Evolutionary conservation across 495 filamentous ascomycete genomes (phyloP).

Genomic region (Daldinia caldariorum): DNA sequence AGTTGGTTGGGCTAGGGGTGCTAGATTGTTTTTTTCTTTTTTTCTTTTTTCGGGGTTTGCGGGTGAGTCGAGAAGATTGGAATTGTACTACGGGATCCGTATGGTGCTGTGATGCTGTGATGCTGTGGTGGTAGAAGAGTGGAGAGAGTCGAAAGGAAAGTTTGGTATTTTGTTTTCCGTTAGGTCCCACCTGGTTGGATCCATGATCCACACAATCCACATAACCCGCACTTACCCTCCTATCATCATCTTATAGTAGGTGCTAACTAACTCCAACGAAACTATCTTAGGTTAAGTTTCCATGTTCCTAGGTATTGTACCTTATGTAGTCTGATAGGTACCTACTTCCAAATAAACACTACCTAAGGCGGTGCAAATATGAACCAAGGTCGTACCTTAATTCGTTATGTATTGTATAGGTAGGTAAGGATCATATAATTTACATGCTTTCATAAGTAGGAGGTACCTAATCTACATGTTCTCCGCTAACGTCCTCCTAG

Average conservation of each 20-base stretch:
- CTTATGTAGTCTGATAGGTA: too few relatives aligned
- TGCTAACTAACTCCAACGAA: neutral
- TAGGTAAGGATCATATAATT: too few relatives aligned
- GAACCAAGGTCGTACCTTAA: neutral
- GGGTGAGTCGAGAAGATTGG: conserved; percentile 29
- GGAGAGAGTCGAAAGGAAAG: conserved; percentile 25
- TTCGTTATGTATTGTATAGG: neutral
- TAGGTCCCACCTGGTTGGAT: conserved; percentile 38
- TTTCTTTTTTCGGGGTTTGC: too few relatives aligned
- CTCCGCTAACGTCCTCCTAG: conserved; percentile 1
- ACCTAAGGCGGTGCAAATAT: neutral
- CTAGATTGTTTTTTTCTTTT: neutral
- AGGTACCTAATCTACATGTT: neutral
- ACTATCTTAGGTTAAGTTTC: too few relatives aligned
- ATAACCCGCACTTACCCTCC: conserved; percentile 11
- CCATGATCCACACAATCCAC: conserved; percentile 20
- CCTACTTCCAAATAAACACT: neutral
- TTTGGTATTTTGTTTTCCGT: conserved; percentile 20
- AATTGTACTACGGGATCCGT: conserved; percentile 6
- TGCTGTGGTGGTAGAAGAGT: neutral
- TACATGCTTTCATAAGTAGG: neutral
- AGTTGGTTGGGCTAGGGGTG: neutral
- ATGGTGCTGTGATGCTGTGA: too few relatives aligned
- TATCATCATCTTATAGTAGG: neutral
- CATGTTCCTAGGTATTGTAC: conserved; percentile 4